Conservation (phyloP, 345 rosid genomes). For the Streptanthus diversifolius region DNA sequence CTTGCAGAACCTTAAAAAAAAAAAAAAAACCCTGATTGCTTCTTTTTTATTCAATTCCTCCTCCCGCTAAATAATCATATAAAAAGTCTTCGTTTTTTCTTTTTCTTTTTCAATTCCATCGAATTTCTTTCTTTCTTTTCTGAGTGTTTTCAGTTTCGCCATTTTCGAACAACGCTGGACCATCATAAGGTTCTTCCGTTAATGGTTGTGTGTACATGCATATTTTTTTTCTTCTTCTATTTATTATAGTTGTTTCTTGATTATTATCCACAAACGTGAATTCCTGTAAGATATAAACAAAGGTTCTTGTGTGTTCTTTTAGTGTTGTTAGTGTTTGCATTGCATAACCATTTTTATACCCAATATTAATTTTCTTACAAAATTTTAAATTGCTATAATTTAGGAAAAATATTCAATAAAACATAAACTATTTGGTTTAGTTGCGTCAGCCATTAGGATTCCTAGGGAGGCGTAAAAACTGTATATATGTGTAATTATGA, state of each 20-base stretch:
- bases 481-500: neutral
- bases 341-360: too few relatives aligned
- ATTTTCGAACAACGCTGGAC: neutral
- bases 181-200: slow-evolving; percentile 15
- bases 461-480: slow-evolving; percentile 2
- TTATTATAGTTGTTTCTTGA: neutral
- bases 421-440: neutral
- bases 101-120: neutral
- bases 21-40: neutral
- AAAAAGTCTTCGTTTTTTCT: neutral
- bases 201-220: slow-evolving; percentile 25
- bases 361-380: too few relatives aligned
- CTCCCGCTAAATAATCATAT: slow-evolving; percentile 17
- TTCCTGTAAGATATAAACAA: neutral
- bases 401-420: neutral
- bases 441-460: slow-evolving; percentile 28
- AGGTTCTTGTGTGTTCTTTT: neutral
- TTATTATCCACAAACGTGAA: slow-evolving; percentile 1
- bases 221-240: neutral
- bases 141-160: slow-evolving; percentile 22
- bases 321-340: neutral
- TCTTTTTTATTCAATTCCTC: slow-evolving; percentile 14
- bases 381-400: neutral
- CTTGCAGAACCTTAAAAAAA: slow-evolving; percentile 35
- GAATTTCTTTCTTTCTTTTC: neutral